Conservation (phyloP, 1,284 basidiomycete genomes). For the Trametes polyzona region DNA sequence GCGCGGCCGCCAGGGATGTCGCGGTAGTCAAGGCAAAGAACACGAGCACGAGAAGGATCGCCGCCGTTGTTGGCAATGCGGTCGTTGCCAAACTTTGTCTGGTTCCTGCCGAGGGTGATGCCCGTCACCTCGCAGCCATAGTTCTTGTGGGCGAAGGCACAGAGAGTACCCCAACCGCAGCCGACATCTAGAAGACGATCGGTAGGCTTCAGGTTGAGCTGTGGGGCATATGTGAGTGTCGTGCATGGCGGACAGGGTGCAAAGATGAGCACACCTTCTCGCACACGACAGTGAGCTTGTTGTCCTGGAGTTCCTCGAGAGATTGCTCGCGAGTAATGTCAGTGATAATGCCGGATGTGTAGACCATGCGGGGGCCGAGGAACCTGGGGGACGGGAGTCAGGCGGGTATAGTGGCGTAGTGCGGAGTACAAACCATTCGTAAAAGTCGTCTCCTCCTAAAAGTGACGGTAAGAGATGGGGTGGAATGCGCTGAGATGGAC, state of each 20-base stretch:
- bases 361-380: conserved; percentile 96
- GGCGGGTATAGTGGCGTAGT: too few species aligned
- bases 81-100: conserved; percentile 91
- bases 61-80: conserved; percentile 80
- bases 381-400: too few species aligned
- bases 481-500: conserved; percentile 21
- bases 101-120: conserved; percentile 91
- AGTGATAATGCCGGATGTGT: conserved; percentile 91
- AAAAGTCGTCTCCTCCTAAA: conserved; percentile 88
- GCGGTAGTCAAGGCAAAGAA: conserved; percentile 94
- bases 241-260: not conserved
- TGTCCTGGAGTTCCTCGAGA: conserved; percentile 97
- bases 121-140: conserved; percentile 95
- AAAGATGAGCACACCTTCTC: conserved; percentile 61
- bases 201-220: conserved; percentile 80
- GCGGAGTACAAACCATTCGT: too few species aligned
- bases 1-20: conserved; percentile 85
- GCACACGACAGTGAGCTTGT: conserved; percentile 95
- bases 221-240: not conserved
- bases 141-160: conserved; percentile 96
- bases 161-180: conserved; percentile 98
- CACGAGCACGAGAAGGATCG: conserved; percentile 78
- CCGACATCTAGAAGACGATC: conserved; percentile 91
- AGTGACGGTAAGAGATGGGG: conserved; percentile 26
- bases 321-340: conserved; percentile 81